Percentiles rank a stretch among this genome's conserved stretches.
Conservation (phyloP, 192 early-diverging fungal genomes). For the Coemansia sp. region DNA sequence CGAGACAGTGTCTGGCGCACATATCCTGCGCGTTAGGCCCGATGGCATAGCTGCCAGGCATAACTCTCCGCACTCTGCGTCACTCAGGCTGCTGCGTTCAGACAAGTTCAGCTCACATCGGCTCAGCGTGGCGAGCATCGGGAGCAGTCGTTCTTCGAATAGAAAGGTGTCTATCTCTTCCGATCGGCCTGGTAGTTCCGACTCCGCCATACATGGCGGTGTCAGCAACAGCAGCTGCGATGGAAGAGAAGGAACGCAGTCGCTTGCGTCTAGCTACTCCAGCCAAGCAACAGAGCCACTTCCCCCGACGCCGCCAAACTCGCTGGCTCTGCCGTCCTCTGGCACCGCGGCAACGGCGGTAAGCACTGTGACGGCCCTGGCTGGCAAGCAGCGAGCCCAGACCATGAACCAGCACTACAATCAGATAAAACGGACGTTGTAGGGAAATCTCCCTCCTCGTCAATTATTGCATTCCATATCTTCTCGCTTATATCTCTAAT, state of each 20-base stretch:
- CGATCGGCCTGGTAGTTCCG: background rate
- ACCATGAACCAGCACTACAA: constrained; percentile 26
- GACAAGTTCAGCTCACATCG: constrained; percentile 31
- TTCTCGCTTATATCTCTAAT: background rate
- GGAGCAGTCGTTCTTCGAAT: constrained; percentile 17
- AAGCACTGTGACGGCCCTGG: constrained; percentile 2
- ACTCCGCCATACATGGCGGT: constrained; percentile 6
- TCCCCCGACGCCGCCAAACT: constrained; percentile 14
- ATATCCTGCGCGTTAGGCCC: constrained; percentile 24
- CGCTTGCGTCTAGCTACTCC: constrained; percentile 32
- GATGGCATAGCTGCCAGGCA: constrained; percentile 18
- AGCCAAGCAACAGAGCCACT: constrained; percentile 33
- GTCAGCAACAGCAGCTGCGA: background rate
- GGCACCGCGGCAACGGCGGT: background rate
- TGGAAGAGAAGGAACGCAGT: constrained; percentile 21
- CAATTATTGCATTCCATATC: background rate
- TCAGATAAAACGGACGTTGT: constrained; percentile 2
- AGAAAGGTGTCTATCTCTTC: constrained; percentile 16
- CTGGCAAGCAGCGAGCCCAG: constrained; percentile 37
- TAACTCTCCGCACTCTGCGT: constrained; percentile 40
- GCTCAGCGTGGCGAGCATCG: constrained; percentile 32
- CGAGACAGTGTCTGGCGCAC: constrained; percentile 23
- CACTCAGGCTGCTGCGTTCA: constrained; percentile 28
- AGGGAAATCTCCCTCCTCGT: background rate
- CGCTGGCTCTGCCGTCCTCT: constrained; percentile 12